Base-by-base conservation (phyloP, 1,139 yeast species). In the Martiniozyma asiatica region DNA sequence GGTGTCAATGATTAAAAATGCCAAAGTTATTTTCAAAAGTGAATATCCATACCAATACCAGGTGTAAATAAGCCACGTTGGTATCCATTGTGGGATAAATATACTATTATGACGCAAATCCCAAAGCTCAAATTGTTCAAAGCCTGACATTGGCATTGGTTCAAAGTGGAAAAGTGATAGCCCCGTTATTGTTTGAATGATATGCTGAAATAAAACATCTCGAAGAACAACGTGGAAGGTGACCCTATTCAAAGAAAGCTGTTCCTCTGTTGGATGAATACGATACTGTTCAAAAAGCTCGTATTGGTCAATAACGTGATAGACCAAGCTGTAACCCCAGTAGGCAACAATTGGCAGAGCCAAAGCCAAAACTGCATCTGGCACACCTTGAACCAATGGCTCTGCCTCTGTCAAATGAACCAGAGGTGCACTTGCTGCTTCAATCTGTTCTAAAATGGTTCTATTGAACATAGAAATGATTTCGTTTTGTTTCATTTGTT, bases 191-290 rank as follows among this genome's bases (percentile, higher is more conserved):
- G 93, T 69, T 57, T 89, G 98, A 35, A 89, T 65, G 4, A 73
- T 38, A 50, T 89, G 98, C 60, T 89, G 97, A 21, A 80, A 48
- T 7, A 82, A 44, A 30, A 89, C 98, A 42, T 89, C 95, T 40
- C 69, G 63, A 14, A 89, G 47, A 10, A 89, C 97, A 32, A 78
- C 79, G 8, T 46, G 32, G 34, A 75, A 55, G 0, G 81, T 53
- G 10, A 84, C 95, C 50, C 73, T 80, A 54, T 89, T 89, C 42
- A 92, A 67, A 32, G 68, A 53, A 27, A 63, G 50, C 35, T 84
- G 84, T 51, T 87, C 97, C 44, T 78, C 92, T 27, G 87, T 74
- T 13, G 97, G 89, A 52, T 89, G 98, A 33, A 89, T 82, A 40
- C 97, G 64, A 56, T 81, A 84, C 51, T 68, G 61, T 45, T 81